A percentile compares a stretch with the other conserved stretches of the same genome.
Conservation (phyloP, 1,284 basidiomycete genomes). For the Melampsora americana region DNA sequence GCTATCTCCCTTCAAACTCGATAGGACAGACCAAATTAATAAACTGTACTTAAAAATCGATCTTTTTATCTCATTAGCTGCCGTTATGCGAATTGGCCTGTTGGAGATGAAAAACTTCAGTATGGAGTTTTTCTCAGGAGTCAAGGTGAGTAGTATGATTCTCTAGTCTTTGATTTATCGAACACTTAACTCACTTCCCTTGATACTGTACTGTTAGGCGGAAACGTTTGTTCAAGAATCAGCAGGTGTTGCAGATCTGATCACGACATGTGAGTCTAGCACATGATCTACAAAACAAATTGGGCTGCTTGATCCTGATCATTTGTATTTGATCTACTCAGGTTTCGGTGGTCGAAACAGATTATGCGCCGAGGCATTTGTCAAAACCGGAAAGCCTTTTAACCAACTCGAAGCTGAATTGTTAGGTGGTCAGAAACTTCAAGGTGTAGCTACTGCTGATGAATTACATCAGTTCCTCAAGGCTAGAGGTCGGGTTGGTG, state of each 20-base stretch:
- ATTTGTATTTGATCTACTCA: slow-evolving; percentile 36
- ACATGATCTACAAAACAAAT: background rate
- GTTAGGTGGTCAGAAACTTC: slow-evolving; percentile 61
- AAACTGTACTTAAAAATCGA: background rate
- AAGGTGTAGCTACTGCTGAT: slow-evolving; percentile 57
- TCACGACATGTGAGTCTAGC: slow-evolving; percentile 60
- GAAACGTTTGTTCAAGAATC: slow-evolving; percentile 59
- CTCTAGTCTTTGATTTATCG: background rate
- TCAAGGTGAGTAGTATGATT: slow-evolving; percentile 52
- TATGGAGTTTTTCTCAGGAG: slow-evolving; percentile 60
- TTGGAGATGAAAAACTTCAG: slow-evolving; percentile 58
- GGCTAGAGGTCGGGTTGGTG: slow-evolving; percentile 57
- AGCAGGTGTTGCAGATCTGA: slow-evolving; percentile 62
- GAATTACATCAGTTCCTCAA: slow-evolving; percentile 60
- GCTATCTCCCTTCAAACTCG: slow-evolving; percentile 24
- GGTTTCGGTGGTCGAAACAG: slow-evolving; percentile 61
- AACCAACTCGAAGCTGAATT: slow-evolving; percentile 60
- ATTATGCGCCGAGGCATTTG: slow-evolving; percentile 60
- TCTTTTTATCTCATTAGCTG: slow-evolving; percentile 52
- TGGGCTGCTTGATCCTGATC: background rate
- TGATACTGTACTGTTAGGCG: slow-evolving; percentile 45
- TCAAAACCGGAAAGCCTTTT: slow-evolving; percentile 59
- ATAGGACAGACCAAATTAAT: background rate
- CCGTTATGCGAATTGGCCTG: slow-evolving; percentile 61
- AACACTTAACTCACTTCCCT: background rate